Base-by-base conservation (phyloP, 495 filamentous ascomycete species). In the Penicillium malachiteum region DNA sequence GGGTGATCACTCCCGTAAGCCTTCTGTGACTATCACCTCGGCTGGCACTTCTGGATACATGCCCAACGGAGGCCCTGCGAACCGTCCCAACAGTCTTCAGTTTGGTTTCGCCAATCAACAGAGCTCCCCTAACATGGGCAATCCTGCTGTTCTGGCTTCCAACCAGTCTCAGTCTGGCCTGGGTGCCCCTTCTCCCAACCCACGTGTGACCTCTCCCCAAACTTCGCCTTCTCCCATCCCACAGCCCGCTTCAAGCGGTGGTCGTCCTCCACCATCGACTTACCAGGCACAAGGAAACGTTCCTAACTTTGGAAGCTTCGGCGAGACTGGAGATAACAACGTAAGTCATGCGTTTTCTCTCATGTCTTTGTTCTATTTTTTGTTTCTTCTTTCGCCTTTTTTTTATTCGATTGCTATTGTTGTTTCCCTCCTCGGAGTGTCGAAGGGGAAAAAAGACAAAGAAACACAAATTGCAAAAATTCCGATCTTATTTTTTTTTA, bases 201-300 rank as follows among this genome's bases (percentile, higher is more conserved):
- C 81, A 33, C 80, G 87, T 57, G 76, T 89, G 31, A 82, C 82
- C 21, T 89, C 87, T 40, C 89, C 89, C 6, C 83, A 85, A 54
- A 81, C 82, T 30, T 96, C 92, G 12, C 92, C 92, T 3, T 90
- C 88, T 17, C 92, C 92, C 6, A 97, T 97, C 50, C 92, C 92
- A 16, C 88, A 90, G 69, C 89, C 88, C 45, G 82, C 88, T 37
- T 87, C 87, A 37, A 95, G 91, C 71, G 91, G 91, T 64, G 91
- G 91, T 62, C 81, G 88, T 71, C 90, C 21, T 26, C 21, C 90
- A 31, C 73, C 74, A 58, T 88, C 89, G 10, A 81, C 81, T 43
- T 79, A 87, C 59, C 83, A 86, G 57, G 79, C 78, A 54, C 83
- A 85, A 60, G 77, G 78, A 17, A 83, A 83, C 61, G 79, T 75